A percentile compares a stretch with the other conserved stretches of the same genome.
Evolutionary conservation across 768 basidiomycete species (phyloP).

Genomic region (Leucosporidium scottii): DNA sequence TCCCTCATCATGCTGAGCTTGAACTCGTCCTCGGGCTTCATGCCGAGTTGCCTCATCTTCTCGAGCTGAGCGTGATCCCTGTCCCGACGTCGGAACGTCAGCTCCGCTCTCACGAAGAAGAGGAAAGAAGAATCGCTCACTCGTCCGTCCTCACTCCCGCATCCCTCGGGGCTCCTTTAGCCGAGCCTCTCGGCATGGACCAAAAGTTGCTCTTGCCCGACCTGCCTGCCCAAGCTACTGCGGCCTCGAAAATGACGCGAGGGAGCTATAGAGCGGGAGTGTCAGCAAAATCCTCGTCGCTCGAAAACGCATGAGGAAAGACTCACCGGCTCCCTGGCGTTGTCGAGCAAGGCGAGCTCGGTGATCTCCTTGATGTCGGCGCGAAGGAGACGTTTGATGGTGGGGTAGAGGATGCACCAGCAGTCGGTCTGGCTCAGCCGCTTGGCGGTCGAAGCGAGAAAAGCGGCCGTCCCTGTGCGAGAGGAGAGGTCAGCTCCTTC

Average conservation of each 20-base stretch:
- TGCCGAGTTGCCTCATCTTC: slow-evolving; percentile 79
- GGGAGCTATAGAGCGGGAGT: slow-evolving; percentile 45
- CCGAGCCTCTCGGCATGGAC: slow-evolving; percentile 7
- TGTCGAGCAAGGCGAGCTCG: slow-evolving; percentile 64
- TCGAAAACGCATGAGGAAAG: not conserved
- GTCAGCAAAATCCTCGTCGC: not conserved
- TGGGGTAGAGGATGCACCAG: slow-evolving; percentile 96
- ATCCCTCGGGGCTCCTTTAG: slow-evolving; percentile 27
- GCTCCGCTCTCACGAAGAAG: no score
- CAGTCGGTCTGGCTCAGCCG: slow-evolving; percentile 79
- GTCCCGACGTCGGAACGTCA: no score
- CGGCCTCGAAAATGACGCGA: slow-evolving; percentile 73
- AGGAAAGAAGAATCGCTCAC: no score
- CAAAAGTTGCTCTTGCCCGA: slow-evolving; percentile 66
- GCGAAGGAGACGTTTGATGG: slow-evolving; percentile 72
- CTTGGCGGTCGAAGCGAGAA: slow-evolving; percentile 76
- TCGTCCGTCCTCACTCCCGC: slow-evolving; percentile 50
- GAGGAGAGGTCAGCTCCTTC: no score
- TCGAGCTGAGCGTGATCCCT: slow-evolving; percentile 71
- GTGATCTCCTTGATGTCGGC: slow-evolving; percentile 71
- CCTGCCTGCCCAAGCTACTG: slow-evolving; percentile 81
- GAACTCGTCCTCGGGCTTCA: slow-evolving; percentile 69
- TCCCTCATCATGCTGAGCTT: slow-evolving; percentile 85
- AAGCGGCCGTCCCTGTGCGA: slow-evolving; percentile 66
- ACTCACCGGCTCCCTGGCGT: slow-evolving; percentile 71